Percentiles rank a stretch among this genome's conserved stretches.
Evolutionary conservation across 306 rosid species (phyloP).

Genomic region (Lablab purpureus): DNA sequence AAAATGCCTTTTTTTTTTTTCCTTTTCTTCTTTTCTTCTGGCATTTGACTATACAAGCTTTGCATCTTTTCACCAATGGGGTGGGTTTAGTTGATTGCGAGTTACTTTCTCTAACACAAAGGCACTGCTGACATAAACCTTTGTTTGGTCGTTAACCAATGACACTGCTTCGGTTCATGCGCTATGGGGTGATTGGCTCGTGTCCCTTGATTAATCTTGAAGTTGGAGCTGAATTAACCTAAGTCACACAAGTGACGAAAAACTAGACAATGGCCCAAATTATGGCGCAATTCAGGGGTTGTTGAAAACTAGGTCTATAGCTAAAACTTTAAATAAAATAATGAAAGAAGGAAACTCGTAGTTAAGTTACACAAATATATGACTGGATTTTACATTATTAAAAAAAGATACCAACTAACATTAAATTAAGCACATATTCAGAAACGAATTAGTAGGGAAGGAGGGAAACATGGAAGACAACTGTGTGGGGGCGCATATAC

Average conservation of each 20-base stretch:
- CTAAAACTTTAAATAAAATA: neutral
- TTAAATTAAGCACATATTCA: conserved; percentile 39
- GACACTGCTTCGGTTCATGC: conserved; percentile 34
- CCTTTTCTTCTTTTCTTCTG: neutral
- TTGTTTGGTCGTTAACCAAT: conserved; percentile 37
- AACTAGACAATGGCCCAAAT: conserved; percentile 64
- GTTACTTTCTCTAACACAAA: conserved; percentile 17
- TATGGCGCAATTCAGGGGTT: conserved; percentile 84
- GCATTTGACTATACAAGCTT: conserved; percentile 45
- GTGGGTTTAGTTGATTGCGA: conserved; percentile 21
- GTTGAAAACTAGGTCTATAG: conserved; percentile 65
- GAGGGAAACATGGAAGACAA: conserved; percentile 70
- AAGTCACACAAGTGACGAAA: conserved; percentile 53
- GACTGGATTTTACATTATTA: neutral
- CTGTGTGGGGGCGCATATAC: conserved; percentile 49
- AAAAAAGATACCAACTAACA: conserved; percentile 15
- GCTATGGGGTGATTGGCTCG: conserved; percentile 38
- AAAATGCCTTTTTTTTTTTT: conserved; percentile 10
- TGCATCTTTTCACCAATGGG: conserved; percentile 49
- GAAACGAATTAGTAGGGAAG: conserved; percentile 49
- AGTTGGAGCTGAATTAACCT: conserved; percentile 46
- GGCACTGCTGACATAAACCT: conserved; percentile 31
- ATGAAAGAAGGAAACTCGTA: neutral
- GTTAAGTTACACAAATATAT: conserved; percentile 40
- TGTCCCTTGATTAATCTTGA: conserved; percentile 48